Conservation (phyloP, 2,329 filamentous ascomycete species). For the Phyllosticta ampelicida region DNA sequence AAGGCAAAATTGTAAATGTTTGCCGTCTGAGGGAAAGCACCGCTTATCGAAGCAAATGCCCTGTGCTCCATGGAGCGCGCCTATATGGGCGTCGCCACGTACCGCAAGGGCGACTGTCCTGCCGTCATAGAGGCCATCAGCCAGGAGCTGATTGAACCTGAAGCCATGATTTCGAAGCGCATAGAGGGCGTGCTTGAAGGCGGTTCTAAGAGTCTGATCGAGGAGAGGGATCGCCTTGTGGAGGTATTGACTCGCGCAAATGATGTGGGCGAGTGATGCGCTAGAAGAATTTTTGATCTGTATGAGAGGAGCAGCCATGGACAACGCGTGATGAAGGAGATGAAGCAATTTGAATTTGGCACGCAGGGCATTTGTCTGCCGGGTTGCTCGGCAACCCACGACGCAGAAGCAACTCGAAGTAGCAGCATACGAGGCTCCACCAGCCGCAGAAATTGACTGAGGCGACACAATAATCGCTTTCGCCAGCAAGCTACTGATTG, state of each 20-base stretch:
- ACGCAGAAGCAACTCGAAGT: too few relatives aligned
- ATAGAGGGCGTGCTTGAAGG: conserved; percentile 38
- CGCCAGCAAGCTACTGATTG: too few relatives aligned
- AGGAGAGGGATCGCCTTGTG: conserved; percentile 40
- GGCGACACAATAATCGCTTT: too few relatives aligned
- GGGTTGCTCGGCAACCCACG: too few relatives aligned
- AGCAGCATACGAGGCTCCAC: too few relatives aligned
- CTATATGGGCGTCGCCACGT: conserved; percentile 44
- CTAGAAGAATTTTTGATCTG: too few relatives aligned
- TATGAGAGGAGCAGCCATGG: too few relatives aligned
- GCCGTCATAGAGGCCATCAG: conserved; percentile 37
- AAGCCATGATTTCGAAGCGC: conserved; percentile 40
- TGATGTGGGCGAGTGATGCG: not conserved
- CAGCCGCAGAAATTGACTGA: too few relatives aligned
- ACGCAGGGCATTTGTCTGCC: too few relatives aligned
- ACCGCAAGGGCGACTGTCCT: conserved; percentile 39
- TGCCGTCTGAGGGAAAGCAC: conserved; percentile 46
- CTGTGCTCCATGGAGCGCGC: conserved; percentile 42
- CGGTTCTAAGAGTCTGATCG: conserved; percentile 37
- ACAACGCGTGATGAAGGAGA: too few relatives aligned
- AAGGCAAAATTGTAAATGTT: conserved; percentile 46
- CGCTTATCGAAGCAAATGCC: conserved; percentile 39
- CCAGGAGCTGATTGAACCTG: conserved; percentile 32
- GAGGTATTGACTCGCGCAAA: conserved; percentile 35
- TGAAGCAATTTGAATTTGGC: too few relatives aligned